Evolutionary conservation across 306 rosid genomes (phyloP), one percentile per base, ranked within the genome.

Genomic region (Vigna reflexopilosa): DNA sequence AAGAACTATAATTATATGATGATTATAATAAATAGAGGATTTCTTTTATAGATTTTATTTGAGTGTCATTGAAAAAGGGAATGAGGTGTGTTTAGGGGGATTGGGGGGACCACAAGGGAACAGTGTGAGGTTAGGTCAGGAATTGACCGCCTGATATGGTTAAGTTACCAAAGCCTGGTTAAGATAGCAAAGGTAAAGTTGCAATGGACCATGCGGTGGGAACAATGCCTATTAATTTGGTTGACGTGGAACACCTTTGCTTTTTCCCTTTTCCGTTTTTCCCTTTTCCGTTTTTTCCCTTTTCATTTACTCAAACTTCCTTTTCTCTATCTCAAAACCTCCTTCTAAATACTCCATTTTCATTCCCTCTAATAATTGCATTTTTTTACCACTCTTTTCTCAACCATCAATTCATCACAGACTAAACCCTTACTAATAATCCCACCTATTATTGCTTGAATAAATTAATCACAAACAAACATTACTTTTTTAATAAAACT

Each of bases 61-160:
- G 52, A 64, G 42, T 28, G 38, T 13, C 3, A 70, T 56, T 57
- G 69, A 67, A 57, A 42, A 78, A 17, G 62, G 68, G 15, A 16
- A 26, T 50, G 59, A 64, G 82, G 56, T 55, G 66, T 54, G 76
- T 54, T 66, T 73, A 26, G 49, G 51, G 50, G 50, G 17, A 40
- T 16, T 13, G 54, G 75, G 82, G 82, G 86, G 81, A 70, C 83
- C 83, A 19, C 50, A 0, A 34, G 20, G 69, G 30, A n/a, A 54
- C 59, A 69, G 71, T 32, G 66, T 36, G 67, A 57, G 28, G 76
- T 72, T 72, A 38, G 75, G 83, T 83, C 61, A 68, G 38, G 62
- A 55, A 75, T 26, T 79, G 61, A 79, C 75, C 66, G 51, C 65
- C 51, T 51, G 56, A 19, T 51, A n/a, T 83, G 75, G 87, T 79